A percentile compares a stretch with the other conserved stretches of the same genome.
phyloP scores from a whole-genome alignment of 75 land plant species.

The Pinus tabuliformis region DNA sequence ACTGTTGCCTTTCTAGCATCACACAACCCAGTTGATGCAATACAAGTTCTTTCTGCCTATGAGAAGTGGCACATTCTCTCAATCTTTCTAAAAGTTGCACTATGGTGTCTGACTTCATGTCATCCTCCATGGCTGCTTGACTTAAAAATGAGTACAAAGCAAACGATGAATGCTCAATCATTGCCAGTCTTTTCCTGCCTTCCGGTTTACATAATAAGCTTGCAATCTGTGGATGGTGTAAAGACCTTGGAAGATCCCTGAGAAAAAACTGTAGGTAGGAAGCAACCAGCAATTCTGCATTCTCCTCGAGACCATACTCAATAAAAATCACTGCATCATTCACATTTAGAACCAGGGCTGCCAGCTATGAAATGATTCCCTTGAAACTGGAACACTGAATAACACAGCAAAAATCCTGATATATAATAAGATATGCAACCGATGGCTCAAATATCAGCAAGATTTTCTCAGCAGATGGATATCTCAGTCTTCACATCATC shows the following conservation, averaged over 20 bases:
- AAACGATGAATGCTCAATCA: conserved; percentile 81
- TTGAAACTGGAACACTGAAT: too few relatives aligned
- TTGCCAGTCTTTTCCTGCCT: conserved; percentile 52
- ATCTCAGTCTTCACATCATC: too few relatives aligned
- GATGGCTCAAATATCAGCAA: too few relatives aligned
- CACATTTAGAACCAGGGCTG: conserved; percentile 45
- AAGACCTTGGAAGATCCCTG: conserved; percentile 68
- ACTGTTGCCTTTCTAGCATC: conserved; percentile 66
- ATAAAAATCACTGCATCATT: conserved; percentile 66
- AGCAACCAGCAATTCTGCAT: conserved; percentile 67
- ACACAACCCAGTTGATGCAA: conserved; percentile 84
- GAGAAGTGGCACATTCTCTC: conserved; percentile 51
- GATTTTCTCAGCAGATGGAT: too few relatives aligned
- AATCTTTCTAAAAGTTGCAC: conserved; percentile 73
- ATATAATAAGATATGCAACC: too few relatives aligned
- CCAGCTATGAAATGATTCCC: too few relatives aligned
- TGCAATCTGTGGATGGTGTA: conserved; percentile 47
- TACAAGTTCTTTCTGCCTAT: conserved; percentile 73
- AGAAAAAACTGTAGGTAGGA: conserved; percentile 81
- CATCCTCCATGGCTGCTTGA: conserved; percentile 86
- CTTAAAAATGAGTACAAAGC: conserved; percentile 69
- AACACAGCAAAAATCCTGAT: too few relatives aligned
- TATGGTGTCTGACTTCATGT: conserved; percentile 68
- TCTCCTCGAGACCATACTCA: conserved; percentile 84
- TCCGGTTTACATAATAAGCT: conserved; percentile 55